Evolutionary conservation across 257 asterid genomes (phyloP), one percentile per base, ranked within the genome.

Genomic region (Anisodus acutangulus): DNA sequence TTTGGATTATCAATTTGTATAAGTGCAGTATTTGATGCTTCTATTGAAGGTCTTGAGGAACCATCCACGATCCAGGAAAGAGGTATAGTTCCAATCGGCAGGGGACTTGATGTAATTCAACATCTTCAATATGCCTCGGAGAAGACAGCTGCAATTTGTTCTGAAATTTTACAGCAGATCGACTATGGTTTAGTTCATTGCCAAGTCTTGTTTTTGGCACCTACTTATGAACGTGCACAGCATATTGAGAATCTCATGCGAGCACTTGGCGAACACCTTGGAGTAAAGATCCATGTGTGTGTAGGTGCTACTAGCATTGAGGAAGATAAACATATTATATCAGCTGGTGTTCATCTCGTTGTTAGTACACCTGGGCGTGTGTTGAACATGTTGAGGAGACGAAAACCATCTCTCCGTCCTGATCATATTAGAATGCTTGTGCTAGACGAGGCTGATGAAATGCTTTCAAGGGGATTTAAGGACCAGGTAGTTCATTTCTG

Each of bases 281-380:
- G 41, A 19, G 60, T 45, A 59, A 81, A 62, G 74, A 37, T 62
- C 9, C 78, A 62, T 26, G 16, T 15, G 19, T 62, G 84, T 62
- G 72, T 62, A 10, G 31, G 22, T 59, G 62, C 41, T 22, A 81
- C 9, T 45, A 43, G 9, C 2, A 3, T 59, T 11, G 45, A 66
- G 17, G 60, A 4, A n/a, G 45, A 62, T 11, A 22, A 81, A 12
- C 74, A 51, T 12, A 43, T 81, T 3, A 10, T 81, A 15, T 16
- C 41, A 41, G 41, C n/a, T 43, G 84, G 84, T n/a, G 84, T 62
- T 45, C 76, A 81, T 41, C 22, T 81, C 19, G 10, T 81, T 81
- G 74, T 80, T 60, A 74, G 83, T 43, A 80, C 83, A 43, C 83
- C 83, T 43, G 70, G 22, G 69, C 17, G 45, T 62, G 76, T 43